Evolutionary conservation across 192 early-diverging fungal genomes (phyloP).

Genomic region (Mortierella alpina): DNA sequence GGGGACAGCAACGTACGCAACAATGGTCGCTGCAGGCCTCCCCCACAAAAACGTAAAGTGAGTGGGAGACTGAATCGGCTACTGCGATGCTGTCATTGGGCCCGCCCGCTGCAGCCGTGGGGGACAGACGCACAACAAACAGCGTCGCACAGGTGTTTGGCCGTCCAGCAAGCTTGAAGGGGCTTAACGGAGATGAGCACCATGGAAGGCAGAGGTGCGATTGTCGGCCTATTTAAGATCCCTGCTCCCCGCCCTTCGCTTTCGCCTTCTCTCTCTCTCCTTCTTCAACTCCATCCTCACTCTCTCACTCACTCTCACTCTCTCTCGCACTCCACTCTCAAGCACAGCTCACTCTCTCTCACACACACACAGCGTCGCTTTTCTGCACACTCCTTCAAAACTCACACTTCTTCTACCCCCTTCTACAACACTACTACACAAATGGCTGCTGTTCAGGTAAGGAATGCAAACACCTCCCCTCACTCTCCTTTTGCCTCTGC

Average conservation of each 20-base stretch:
- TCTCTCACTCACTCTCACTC: neutral
- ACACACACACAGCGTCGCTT: neutral
- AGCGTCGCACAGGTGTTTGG: too few relatives aligned
- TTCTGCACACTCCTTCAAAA: neutral
- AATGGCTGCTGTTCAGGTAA: neutral
- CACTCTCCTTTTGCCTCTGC: neutral
- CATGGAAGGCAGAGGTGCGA: too few relatives aligned
- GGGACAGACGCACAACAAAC: too few relatives aligned
- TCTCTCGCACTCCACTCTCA: neutral
- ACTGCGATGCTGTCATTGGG: too few relatives aligned
- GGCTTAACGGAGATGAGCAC: neutral
- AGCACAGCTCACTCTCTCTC: constrained; percentile 11
- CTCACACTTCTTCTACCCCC: neutral
- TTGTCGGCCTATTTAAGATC: neutral
- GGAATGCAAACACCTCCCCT: neutral
- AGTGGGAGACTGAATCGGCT: too few relatives aligned
- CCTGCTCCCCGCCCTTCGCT: neutral
- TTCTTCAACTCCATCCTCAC: neutral
- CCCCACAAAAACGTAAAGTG: too few relatives aligned
- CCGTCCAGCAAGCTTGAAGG: neutral
- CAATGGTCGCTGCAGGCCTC: too few relatives aligned
- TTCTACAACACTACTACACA: neutral
- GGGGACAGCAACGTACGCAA: too few relatives aligned
- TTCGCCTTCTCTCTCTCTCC: neutral
- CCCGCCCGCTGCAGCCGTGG: too few relatives aligned